Conservation (phyloP, 768 basidiomycete genomes). For the Pleurotus salmoneostramineus region DNA sequence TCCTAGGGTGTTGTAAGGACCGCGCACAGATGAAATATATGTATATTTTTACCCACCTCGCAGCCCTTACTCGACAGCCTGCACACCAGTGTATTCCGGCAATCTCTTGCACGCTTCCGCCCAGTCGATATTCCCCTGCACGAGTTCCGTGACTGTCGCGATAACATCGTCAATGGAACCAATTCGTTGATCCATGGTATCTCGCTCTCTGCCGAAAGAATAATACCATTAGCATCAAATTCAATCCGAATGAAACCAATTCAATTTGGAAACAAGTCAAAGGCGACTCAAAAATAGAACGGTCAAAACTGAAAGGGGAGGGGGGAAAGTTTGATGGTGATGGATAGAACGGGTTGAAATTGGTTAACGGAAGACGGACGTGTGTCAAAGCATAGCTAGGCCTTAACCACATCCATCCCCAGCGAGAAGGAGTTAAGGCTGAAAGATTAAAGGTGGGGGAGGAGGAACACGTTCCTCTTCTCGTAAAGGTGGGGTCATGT, state of each 20-base stretch:
- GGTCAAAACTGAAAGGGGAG: too few species aligned
- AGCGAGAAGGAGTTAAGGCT: not conserved
- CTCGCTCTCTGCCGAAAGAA: conserved; percentile 67
- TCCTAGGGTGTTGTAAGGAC: too few species aligned
- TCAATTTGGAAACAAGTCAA: not conserved
- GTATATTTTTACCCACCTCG: not conserved
- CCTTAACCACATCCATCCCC: too few species aligned
- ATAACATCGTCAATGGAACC: conserved; percentile 89
- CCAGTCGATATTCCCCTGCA: conserved; percentile 77
- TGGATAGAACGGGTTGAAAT: too few species aligned
- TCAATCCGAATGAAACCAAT: conserved; percentile 3
- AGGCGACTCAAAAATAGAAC: too few species aligned
- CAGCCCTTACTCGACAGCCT: conserved; percentile 59
- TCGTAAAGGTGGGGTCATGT: not conserved
- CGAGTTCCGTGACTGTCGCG: conserved; percentile 71
- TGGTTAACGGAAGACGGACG: not conserved
- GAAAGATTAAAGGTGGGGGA: conserved; percentile 2
- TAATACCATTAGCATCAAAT: not conserved
- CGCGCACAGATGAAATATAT: too few species aligned
- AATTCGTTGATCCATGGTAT: conserved; percentile 91
- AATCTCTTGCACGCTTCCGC: conserved; percentile 64
- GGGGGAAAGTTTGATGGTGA: too few species aligned
- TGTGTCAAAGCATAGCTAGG: not conserved
- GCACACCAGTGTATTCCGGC: conserved; percentile 83
- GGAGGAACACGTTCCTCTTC: not conserved